Evolutionary conservation across 345 rosid genomes (phyloP), one percentile per base, ranked within the genome.

Genomic region (Combretum micranthum): DNA sequence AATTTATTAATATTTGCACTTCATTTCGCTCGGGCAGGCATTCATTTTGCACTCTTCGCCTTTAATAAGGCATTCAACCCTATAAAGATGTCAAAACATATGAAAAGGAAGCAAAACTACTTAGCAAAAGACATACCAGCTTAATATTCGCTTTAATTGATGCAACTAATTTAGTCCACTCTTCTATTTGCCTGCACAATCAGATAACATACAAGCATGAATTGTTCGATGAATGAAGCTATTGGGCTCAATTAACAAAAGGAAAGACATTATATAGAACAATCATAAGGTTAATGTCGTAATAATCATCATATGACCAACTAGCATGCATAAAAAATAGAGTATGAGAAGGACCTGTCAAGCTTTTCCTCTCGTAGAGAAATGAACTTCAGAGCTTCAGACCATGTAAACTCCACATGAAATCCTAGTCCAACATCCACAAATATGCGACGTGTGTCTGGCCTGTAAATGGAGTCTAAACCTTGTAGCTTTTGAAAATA

Each of bases 131-230:
- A 57, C 76, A 60, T 75, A 92, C 90, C 79, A 77, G 47, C 71
- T 92, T 86, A 65, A 92, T 92, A 57, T 83, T 88, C 11, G 84
- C 90, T 75, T 86, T 88, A 52, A 88, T 88, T 59, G 83, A 72
- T 11, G 90, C 83, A 23, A 88, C 79, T 55, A 77, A 59, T 18
- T 48, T 56, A 47, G 78, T 81, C 57, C 76, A 76, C 55, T 93
- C 91, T 64, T 82, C 85, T 67, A 83, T 55, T 76, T 83, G 76
- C 68, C 96, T 89, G 87, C 69, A 64, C 13, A 42, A 43, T n/a
- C 53, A 10, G 26, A 21, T 3, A 17, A 16, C 4, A n/a, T 17
- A 53, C 17, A 49, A 59, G 25, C 37, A 25, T 13, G n/a, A 55
- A 15, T 39, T 0, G 12, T 55, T 39, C 46, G 13, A 21, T 6